These are phyloP conservation scores for Testicularia cyperi DNA, from an alignment of 1,284 basidiomycete species.

Conservation along the genomic window DNA sequence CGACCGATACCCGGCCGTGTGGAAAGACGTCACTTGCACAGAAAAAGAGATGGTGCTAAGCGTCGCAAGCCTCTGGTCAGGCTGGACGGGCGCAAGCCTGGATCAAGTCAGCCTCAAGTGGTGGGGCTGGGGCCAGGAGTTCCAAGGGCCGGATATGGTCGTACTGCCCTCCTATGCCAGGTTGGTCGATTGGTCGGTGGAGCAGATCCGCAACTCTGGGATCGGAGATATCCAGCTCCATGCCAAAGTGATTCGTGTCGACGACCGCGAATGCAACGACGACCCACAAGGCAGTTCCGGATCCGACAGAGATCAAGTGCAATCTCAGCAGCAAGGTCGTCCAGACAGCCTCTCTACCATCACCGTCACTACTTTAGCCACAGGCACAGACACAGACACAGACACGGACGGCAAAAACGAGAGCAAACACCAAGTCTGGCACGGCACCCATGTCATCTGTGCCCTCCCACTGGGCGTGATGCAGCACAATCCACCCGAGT, in stretches of 20 bases:
- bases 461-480: constrained; percentile 5
- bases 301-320: too few relatives aligned
- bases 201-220: not conserved
- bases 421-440: not conserved
- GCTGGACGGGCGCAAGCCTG: constrained; percentile 13
- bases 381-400: too few relatives aligned
- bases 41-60: not conserved
- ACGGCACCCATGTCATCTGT: not conserved
- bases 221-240: too few relatives aligned
- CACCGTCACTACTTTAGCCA: too few relatives aligned
- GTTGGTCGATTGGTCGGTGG: constrained; percentile 6
- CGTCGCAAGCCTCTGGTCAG: constrained; percentile 6
- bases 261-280: too few relatives aligned
- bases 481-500: not conserved
- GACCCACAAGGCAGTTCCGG: too few relatives aligned
- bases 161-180: constrained; percentile 4
- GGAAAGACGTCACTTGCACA: not conserved
- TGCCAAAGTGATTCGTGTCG: too few relatives aligned
- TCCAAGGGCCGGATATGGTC: constrained; percentile 5
- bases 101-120: constrained; percentile 4
- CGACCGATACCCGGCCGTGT: not conserved
- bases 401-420: too few relatives aligned
- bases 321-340: too few relatives aligned
- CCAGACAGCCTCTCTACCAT: too few relatives aligned
- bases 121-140: constrained; percentile 15